Conservation (phyloP, 495 filamentous ascomycete species). For the Aspergillus diversus region DNA sequence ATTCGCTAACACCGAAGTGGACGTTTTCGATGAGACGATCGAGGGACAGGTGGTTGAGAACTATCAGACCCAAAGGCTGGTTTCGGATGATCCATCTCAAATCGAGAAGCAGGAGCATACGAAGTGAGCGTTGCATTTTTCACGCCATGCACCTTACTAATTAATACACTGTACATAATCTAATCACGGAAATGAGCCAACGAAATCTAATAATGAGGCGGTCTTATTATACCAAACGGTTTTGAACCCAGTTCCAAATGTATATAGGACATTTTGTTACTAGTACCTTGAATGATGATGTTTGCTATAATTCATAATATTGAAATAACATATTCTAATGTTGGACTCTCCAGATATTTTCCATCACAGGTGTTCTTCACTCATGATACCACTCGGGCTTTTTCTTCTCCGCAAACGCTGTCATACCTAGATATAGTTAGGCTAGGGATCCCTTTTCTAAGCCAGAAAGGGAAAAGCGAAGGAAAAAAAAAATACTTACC, state of each 20-base stretch:
- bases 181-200: slow-evolving; percentile 15
- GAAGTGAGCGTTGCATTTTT: background rate
- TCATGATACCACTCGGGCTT: slow-evolving; percentile 89
- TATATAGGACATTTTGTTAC: background rate
- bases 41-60: slow-evolving; percentile 52
- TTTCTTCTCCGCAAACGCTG: slow-evolving; percentile 91
- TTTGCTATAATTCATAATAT: too few relatives aligned
- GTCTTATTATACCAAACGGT: background rate
- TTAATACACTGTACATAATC: slow-evolving; percentile 18
- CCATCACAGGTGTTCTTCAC: slow-evolving; percentile 40
- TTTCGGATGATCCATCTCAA: slow-evolving; percentile 33
- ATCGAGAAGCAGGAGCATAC: slow-evolving; percentile 32
- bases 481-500: slow-evolving; percentile 52
- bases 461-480: background rate
- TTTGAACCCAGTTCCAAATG: background rate
- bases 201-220: slow-evolving; percentile 15
- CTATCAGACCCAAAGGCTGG: slow-evolving; percentile 41
- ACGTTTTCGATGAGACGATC: slow-evolving; percentile 68
- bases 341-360: too few relatives aligned
- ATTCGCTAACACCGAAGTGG: slow-evolving; percentile 65
- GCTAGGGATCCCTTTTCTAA: slow-evolving; percentile 21
- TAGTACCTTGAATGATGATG: background rate
- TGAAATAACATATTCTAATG: too few relatives aligned
- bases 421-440: slow-evolving; percentile 64
- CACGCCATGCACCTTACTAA: background rate